phyloP scores from a whole-genome alignment of 225 moss, liverwort and hornwort species.

The Polytrichum formosum region DNA sequence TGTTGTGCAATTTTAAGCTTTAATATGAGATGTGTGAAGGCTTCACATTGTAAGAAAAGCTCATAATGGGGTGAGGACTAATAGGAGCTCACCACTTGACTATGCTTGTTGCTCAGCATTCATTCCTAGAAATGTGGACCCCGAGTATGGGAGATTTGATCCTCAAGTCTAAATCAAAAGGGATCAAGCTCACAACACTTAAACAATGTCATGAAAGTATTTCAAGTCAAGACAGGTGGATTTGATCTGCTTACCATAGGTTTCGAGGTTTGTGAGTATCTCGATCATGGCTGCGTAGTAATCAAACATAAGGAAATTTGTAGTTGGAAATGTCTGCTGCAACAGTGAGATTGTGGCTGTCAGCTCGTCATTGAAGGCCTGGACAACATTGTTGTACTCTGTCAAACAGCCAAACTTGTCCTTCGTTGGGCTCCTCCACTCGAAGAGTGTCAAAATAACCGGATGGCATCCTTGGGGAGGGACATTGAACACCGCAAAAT shows the following conservation, averaged over 20 bases:
- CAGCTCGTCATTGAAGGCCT: not conserved
- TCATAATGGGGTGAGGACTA: no score
- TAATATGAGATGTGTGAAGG: no score
- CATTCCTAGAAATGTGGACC: no score
- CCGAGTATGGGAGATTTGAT: no score
- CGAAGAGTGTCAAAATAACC: not conserved
- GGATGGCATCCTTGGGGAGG: slow-evolving; percentile 25
- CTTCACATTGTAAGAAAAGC: no score
- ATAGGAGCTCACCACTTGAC: no score
- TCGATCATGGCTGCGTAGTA: not conserved
- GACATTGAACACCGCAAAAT: slow-evolving; percentile 19
- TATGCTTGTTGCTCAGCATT: no score
- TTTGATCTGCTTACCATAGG: not conserved
- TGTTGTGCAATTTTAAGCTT: no score
- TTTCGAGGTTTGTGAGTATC: not conserved
- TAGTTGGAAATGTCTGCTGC: not conserved
- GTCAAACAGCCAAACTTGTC: slow-evolving; percentile 22
- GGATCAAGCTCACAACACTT: no score
- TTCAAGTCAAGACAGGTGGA: no score
- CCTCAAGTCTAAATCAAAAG: no score
- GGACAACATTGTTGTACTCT: not conserved
- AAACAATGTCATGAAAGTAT: no score
- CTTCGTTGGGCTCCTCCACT: not conserved
- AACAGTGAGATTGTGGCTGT: not conserved
- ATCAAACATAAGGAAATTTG: not conserved